Base-by-base conservation (phyloP, 495 filamentous ascomycete genomes). In the Aspergillus bertholletiae region DNA sequence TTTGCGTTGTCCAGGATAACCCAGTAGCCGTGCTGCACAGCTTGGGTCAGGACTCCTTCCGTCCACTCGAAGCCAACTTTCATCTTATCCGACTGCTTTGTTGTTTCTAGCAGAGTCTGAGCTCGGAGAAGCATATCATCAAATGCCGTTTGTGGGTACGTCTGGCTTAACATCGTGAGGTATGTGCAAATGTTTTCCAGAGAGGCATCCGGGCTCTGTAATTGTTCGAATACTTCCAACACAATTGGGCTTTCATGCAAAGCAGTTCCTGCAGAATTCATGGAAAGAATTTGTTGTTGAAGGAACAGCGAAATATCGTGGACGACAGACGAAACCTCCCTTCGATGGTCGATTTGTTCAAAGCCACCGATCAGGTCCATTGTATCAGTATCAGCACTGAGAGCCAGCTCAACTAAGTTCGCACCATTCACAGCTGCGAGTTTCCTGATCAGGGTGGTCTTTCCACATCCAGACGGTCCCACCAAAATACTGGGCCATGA, bases 341-440 rank as follows among this genome's bases (percentile, higher is more conserved):
- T 81, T 27, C 84, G 73, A 46, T 89, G 80, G 66, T 97, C 92
- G 30, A 90, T 85, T 70, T 99, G 95, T 63, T 97, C 95, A 64
- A 95, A 99, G 0, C 94, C 92, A 58, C 95, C 95, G 49, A 99
- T 88, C 21, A 99, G 79, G 64, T 99, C 95, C 84, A 93, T 96
- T 15, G 93, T 89, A 69, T 99, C 95, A 46, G 93, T 89, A 57
- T 97, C 95, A 4, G 89, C 83, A 67, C 95, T 97, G 60, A 97
- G 76, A 11, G 92, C 82, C 50, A 97, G 85, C 39, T 88, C 86
- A 39, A 89, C 79, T 12, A 97, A 70, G 5, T 81, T 73, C 37
- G 85, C 86, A 23, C 94, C 93, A 50, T 80, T 79, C 24, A 87
- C 62, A 30, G 87, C 84, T 17, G 95, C 92, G n/a, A 96, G 73